Evolutionary conservation across 192 early-diverging fungal species (phyloP).

Genomic region (Coemansia sp.): DNA sequence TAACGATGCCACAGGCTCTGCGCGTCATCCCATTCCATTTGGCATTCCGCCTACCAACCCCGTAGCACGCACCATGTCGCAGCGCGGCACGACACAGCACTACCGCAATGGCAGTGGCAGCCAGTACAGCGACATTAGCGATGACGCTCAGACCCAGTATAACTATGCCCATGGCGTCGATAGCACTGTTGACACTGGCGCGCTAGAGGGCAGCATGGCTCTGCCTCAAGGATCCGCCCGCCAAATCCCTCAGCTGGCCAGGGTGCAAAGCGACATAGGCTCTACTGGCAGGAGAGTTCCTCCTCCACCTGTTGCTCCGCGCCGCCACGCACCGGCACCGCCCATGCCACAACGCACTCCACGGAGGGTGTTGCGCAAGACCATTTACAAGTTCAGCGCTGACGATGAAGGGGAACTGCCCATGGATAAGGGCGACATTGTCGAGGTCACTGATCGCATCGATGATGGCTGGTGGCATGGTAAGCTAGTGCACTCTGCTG

Average conservation of each 20-base stretch:
- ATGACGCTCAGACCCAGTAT: conserved; percentile 13
- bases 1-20: conserved; percentile 14
- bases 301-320: conserved; percentile 43
- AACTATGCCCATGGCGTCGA: conserved; percentile 22
- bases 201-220: conserved; percentile 29
- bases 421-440: conserved; percentile 82
- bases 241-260: conserved; percentile 40
- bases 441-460: conserved; percentile 81
- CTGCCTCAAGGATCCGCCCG: conserved; percentile 27
- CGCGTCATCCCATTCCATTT: conserved; percentile 38
- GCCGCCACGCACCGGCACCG: conserved; percentile 57
- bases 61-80: conserved; percentile 36
- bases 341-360: conserved; percentile 45
- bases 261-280: conserved; percentile 50
- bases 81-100: conserved; percentile 22
- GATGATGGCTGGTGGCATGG: conserved; percentile 98
- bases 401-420: conserved; percentile 78
- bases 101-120: conserved; percentile 27
- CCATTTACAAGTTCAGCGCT: conserved; percentile 81
- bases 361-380: conserved; percentile 59
- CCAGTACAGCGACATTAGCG: conserved; percentile 40
- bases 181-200: conserved; percentile 15
- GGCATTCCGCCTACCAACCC: conserved; percentile 14
- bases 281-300: conserved; percentile 18
- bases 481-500: conserved; percentile 63